A percentile compares a stretch with the other conserved stretches of the same genome.
Conservation (phyloP, 495 filamentous ascomycete species). For the Geoglossum glabrum region DNA sequence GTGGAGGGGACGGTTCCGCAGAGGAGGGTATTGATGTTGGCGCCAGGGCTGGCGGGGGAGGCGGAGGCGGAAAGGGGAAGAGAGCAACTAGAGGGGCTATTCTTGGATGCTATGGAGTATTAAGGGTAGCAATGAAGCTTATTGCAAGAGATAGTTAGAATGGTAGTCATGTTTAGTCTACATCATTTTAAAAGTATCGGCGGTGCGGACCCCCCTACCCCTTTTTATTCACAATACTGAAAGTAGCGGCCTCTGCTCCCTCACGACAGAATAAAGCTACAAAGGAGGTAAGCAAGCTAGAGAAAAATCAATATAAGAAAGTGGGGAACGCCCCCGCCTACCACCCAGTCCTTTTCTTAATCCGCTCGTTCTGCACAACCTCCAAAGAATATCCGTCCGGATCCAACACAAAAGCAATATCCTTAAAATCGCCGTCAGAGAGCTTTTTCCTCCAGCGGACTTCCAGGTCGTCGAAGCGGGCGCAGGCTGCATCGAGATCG, state of each 20-base stretch:
- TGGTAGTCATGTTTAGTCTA: too few relatives aligned
- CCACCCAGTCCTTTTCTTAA: not conserved
- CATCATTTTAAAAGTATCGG: too few relatives aligned
- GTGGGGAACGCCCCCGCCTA: not conserved
- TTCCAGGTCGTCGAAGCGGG: conserved; percentile 59
- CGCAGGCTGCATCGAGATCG: conserved; percentile 65
- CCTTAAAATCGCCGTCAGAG: conserved; percentile 80
- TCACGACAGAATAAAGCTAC: too few relatives aligned
- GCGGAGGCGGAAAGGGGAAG: conserved; percentile 40
- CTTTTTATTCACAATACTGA: too few relatives aligned
- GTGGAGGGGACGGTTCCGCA: conserved; percentile 93
- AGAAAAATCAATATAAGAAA: not conserved
- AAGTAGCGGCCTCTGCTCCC: too few relatives aligned
- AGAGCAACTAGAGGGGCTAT: conserved; percentile 39
- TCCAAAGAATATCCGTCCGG: conserved; percentile 91
- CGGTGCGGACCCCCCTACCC: too few relatives aligned
- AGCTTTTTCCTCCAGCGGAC: conserved; percentile 90
- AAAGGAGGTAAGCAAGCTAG: too few relatives aligned
- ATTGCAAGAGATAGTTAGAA: not conserved
- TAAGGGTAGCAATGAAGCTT: conserved; percentile 7
- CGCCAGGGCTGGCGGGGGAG: conserved; percentile 55
- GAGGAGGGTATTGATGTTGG: conserved; percentile 72
- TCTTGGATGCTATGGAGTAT: conserved; percentile 48
- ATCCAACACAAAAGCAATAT: conserved; percentile 84
- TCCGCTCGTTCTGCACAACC: not conserved